A percentile compares a stretch with the other conserved stretches of the same genome.
phyloP scores from a whole-genome alignment of 1,284 basidiomycete species.

The Ustilago hordei region DNA sequence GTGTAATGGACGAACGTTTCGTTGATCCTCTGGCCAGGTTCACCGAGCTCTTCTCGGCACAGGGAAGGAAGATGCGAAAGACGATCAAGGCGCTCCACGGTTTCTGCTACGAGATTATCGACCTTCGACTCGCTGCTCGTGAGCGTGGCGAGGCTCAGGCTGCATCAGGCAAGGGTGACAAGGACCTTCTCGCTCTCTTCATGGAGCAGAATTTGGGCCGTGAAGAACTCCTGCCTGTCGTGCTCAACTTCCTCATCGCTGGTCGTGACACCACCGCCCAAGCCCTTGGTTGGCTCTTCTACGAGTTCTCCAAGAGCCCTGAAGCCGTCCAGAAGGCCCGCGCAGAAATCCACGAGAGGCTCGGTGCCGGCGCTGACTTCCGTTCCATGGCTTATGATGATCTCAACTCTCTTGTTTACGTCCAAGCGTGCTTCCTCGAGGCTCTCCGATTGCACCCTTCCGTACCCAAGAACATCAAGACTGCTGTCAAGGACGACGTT shows the following conservation, averaged over 20 bases:
- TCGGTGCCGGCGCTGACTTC: constrained; percentile 31
- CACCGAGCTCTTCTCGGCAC: constrained; percentile 52
- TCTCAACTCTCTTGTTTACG: constrained; percentile 46
- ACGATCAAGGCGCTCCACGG: constrained; percentile 43
- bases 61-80: constrained; percentile 45
- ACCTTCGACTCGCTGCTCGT: constrained; percentile 43
- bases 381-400: constrained; percentile 56
- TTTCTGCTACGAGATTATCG: constrained; percentile 54
- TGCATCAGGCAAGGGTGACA: constrained; percentile 46
- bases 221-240: constrained; percentile 63
- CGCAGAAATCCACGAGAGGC: constrained; percentile 49
- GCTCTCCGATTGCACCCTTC: constrained; percentile 60
- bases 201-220: constrained; percentile 68
- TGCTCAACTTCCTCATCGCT: constrained; percentile 58
- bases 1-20: constrained; percentile 59
- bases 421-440: constrained; percentile 58
- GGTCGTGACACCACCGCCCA: constrained; percentile 64
- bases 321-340: constrained; percentile 38
- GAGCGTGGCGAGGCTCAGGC: constrained; percentile 37
- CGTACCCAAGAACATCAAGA: constrained; percentile 61
- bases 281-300: constrained; percentile 58
- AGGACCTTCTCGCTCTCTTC: constrained; percentile 71
- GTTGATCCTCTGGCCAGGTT: constrained; percentile 46
- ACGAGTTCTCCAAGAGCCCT: constrained; percentile 49
- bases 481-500: constrained; percentile 55